These are phyloP conservation scores for Trametes meyenii DNA, from an alignment of 768 basidiomycete genomes.

Conservation along the genomic window DNA sequence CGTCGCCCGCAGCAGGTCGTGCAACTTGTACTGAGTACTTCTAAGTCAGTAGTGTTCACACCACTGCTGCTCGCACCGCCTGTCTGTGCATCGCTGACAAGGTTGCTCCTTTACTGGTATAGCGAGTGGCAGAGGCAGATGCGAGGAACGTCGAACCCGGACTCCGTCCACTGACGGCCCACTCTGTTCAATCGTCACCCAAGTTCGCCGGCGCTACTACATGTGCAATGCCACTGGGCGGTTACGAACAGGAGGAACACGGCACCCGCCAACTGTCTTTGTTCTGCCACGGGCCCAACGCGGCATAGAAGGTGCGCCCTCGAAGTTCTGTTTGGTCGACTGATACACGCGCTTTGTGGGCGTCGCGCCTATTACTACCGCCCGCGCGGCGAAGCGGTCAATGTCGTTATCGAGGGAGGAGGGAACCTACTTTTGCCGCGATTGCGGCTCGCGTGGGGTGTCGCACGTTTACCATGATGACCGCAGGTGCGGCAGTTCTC, in stretches of 20 bases:
- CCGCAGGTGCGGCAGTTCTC: neutral
- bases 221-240: too few species aligned
- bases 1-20: neutral
- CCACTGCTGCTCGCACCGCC: neutral
- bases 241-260: too few species aligned
- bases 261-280: neutral
- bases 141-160: neutral
- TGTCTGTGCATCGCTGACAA: conserved; percentile 4
- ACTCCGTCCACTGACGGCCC: too few species aligned
- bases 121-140: neutral
- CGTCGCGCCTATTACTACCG: neutral
- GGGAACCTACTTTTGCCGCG: neutral
- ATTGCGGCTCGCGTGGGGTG: neutral
- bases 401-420: conserved; percentile 7
- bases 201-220: too few species aligned
- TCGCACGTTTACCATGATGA: neutral
- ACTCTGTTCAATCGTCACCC: too few species aligned
- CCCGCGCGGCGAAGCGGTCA: neutral
- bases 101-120: neutral
- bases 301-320: conserved; percentile 7
- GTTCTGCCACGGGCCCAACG: neutral
- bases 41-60: too few species aligned
- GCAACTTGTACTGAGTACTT: too few species aligned
- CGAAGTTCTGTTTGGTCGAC: neutral
- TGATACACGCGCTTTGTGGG: conserved; percentile 19